Base-by-base conservation (phyloP, 2,329 filamentous ascomycete genomes). In the Claviceps arundinis region DNA sequence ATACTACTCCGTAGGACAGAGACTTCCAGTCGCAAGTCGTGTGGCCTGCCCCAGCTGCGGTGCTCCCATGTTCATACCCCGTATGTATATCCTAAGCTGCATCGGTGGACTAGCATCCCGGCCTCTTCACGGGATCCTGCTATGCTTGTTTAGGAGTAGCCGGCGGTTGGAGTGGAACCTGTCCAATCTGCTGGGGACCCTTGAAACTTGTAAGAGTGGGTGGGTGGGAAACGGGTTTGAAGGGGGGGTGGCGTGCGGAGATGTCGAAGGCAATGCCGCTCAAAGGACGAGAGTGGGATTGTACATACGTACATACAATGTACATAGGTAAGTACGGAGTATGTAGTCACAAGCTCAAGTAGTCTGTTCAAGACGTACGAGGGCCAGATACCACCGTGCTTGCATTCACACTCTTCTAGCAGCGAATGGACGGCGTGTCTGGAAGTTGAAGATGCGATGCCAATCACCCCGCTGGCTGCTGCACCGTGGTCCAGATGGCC, bases 161-260 rank as follows among this genome's bases (percentile, higher is more conserved):
- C 47, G 42, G 37, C 51, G 51, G 51, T 50, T 53, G 51, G 38
- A 16, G 51, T 53, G 51, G 51, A 53, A 47, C 51, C 37, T 43
- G 48, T 38, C 48, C 42, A 50, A 47, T 50, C 40, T 50, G 41
- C 48, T 26, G 42, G 48, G 48, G 41, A 17, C 26, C 45, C 45
- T 37, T 47, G 41, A 30, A 7, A 13, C 40, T 37, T 30, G 34
- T 40, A 17, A 50, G 30, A 43, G 49, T 26, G 42, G 49, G 42
- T 17, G 42, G 40, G 42, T 24, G 19, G 48, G 41, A 45, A 30
- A 24, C 34, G 46, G 34, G 13, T 38, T 26, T 48, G 13, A 17
- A 40, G 37, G 19, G 30, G 30, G 17, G 47, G 22, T 48, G 47
- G 13, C 45, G 45, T 47, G 45, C 45, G 47, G 47, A 48, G 47